Conservation (phyloP, 495 filamentous ascomycete genomes). For the Hypoxylon cercidicola region DNA sequence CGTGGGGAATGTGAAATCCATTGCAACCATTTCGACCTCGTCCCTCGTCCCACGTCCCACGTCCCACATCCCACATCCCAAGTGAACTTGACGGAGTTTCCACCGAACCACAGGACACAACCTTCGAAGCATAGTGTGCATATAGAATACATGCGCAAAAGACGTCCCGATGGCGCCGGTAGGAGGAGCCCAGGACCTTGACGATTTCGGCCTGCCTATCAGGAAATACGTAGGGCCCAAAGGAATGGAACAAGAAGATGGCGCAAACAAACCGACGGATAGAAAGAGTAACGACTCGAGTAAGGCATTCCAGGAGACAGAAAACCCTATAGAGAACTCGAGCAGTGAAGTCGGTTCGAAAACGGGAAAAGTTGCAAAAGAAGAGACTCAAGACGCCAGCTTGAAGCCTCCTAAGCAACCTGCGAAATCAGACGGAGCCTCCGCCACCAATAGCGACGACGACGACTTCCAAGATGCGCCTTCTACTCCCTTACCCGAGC, state of each 20-base stretch:
- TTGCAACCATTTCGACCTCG: slow-evolving; percentile 15
- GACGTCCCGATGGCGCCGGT: slow-evolving; percentile 46
- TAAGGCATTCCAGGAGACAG: slow-evolving; percentile 13
- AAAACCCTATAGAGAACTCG: slow-evolving; percentile 29
- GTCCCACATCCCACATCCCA: too few species aligned
- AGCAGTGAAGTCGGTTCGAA: slow-evolving; percentile 30
- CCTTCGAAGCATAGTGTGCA: slow-evolving; percentile 7
- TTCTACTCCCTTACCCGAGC: slow-evolving; percentile 44
- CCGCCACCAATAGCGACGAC: slow-evolving; percentile 38
- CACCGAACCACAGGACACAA: slow-evolving; percentile 22
- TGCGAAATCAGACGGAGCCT: slow-evolving; percentile 20
- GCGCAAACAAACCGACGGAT: slow-evolving; percentile 21
- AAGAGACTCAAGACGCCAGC: slow-evolving; percentile 14
- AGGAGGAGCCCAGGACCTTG: slow-evolving; percentile 55
- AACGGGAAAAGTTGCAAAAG: slow-evolving; percentile 5
- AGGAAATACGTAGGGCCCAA: slow-evolving; percentile 49
- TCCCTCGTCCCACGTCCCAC: too few species aligned
- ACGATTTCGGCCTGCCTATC: slow-evolving; percentile 68
- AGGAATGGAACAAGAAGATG: slow-evolving; percentile 18
- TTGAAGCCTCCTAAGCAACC: slow-evolving; percentile 23
- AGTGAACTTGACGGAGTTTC: slow-evolving; percentile 27
- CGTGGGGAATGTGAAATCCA: slow-evolving; percentile 38
- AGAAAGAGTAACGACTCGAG: slow-evolving; percentile 8
- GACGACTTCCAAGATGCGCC: slow-evolving; percentile 56
- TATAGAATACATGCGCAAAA: slow-evolving; percentile 43